A percentile compares a stretch with the other conserved stretches of the same genome.
phyloP scores from a whole-genome alignment of 495 filamentous ascomycete species.

The Penicillium alfredii region DNA sequence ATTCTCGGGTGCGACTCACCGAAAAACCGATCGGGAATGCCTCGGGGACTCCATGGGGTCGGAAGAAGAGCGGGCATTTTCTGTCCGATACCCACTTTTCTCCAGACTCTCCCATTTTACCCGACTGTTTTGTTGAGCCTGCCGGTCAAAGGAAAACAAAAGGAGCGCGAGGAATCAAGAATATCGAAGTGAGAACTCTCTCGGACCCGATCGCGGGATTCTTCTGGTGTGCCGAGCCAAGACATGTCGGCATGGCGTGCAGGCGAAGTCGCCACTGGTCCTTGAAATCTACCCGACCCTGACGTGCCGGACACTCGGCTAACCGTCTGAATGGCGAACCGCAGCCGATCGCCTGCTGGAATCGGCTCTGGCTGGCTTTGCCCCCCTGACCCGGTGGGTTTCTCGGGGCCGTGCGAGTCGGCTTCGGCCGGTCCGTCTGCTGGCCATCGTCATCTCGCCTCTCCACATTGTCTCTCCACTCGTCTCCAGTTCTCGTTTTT shows the following conservation, averaged over 20 bases:
- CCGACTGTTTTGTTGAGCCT: too few relatives aligned
- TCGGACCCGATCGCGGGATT: too few relatives aligned
- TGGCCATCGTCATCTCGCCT: slow-evolving; percentile 9
- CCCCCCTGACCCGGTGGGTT: slow-evolving; percentile 9
- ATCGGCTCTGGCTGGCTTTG: slow-evolving; percentile 16
- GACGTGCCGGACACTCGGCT: slow-evolving; percentile 12
- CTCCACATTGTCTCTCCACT: slow-evolving; percentile 23
- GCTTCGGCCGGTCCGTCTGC: slow-evolving; percentile 15
- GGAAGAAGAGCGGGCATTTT: slow-evolving; percentile 9
- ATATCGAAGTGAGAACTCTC: too few relatives aligned
- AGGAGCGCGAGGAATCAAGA: too few relatives aligned
- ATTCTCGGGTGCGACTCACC: slow-evolving; percentile 14
- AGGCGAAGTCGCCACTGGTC: too few relatives aligned
- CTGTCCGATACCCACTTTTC: slow-evolving; percentile 7
- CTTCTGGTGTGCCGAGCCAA: slow-evolving; percentile 5
- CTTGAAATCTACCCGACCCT: slow-evolving; percentile 5
- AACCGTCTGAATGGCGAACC: slow-evolving; percentile 21
- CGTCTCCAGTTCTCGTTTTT: not conserved
- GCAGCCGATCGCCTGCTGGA: slow-evolving; percentile 14
- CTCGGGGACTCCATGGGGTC: slow-evolving; percentile 14
- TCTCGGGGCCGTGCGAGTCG: slow-evolving; percentile 10
- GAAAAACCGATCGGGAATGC: slow-evolving; percentile 17
- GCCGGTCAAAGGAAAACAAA: too few relatives aligned
- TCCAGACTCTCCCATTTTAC: slow-evolving; percentile 8
- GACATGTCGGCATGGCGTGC: too few relatives aligned